Evolutionary conservation across 306 rosid genomes (phyloP).

Genomic region (Vigna mungo): DNA sequence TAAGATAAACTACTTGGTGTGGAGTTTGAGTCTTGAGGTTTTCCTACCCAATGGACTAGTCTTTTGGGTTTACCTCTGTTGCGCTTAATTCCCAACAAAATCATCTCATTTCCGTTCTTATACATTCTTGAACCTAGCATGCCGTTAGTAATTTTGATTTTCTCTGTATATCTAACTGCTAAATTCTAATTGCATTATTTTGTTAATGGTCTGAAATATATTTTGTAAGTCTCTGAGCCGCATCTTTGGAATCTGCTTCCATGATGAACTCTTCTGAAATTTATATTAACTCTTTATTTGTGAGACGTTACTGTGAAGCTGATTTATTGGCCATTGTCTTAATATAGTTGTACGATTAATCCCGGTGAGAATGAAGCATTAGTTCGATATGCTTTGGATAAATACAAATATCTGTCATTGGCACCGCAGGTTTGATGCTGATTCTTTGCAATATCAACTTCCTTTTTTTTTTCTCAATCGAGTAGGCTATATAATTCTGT

Average conservation of each 20-base stretch:
- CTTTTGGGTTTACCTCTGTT: too few species aligned
- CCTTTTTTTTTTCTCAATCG: not conserved
- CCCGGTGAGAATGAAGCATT: conserved; percentile 99
- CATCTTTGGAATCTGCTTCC: conserved; percentile 9
- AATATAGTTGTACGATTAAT: conserved; percentile 84
- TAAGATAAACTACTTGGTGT: too few species aligned
- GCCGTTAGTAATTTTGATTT: not conserved
- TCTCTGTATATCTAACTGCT: not conserved
- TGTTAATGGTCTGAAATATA: conserved; percentile 6
- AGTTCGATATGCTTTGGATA: conserved; percentile 95
- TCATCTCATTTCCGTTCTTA: not conserved
- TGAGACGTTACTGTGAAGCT: conserved; percentile 33
- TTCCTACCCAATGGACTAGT: too few species aligned
- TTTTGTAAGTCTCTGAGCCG: conserved; percentile 10
- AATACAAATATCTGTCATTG: conserved; percentile 75
- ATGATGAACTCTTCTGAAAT: not conserved
- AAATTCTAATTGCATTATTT: not conserved
- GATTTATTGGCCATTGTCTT: conserved; percentile 17
- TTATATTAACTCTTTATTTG: not conserved
- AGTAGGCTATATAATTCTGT: conserved; percentile 32
- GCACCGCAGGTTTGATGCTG: conserved; percentile 76
- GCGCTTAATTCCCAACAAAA: too few species aligned
- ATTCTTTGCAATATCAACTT: conserved; percentile 26
- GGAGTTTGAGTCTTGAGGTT: too few species aligned
- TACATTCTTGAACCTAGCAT: not conserved